Percentiles rank a stretch among this genome's conserved stretches.
Evolutionary conservation across 352 stramenopile species (phyloP).

Genomic region (Phytophthora pinifolia): DNA sequence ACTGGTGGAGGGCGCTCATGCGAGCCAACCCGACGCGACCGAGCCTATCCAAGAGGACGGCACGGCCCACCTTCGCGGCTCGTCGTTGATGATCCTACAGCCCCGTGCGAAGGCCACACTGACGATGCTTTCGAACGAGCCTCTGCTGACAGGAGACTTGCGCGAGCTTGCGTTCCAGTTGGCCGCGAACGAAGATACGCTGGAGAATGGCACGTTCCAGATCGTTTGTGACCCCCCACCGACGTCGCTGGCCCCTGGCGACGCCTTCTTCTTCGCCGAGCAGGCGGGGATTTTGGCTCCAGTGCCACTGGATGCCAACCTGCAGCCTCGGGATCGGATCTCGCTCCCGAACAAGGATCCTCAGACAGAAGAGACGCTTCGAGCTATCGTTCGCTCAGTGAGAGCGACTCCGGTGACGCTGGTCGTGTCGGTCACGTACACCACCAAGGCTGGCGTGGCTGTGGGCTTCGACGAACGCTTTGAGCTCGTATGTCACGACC

Average conservation of each 20-base stretch:
- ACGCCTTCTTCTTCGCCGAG: constrained; percentile 66
- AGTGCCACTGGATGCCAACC: constrained; percentile 41
- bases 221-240: constrained; percentile 56
- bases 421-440: constrained; percentile 56
- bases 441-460: constrained; percentile 63
- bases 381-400: constrained; percentile 59
- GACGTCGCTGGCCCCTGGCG: constrained; percentile 32
- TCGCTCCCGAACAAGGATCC: constrained; percentile 44
- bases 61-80: constrained; percentile 38
- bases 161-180: constrained; percentile 64
- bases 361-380: constrained; percentile 42
- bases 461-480: constrained; percentile 71
- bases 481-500: constrained; percentile 59
- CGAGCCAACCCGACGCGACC: constrained; percentile 34
- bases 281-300: constrained; percentile 41
- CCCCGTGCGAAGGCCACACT: constrained; percentile 67
- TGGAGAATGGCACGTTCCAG: constrained; percentile 56
- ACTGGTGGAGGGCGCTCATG: constrained; percentile 19
- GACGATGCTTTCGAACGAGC: constrained; percentile 50
- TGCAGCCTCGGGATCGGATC: constrained; percentile 54
- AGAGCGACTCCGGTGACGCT: constrained; percentile 44
- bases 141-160: constrained; percentile 66
- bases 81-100: constrained; percentile 65
- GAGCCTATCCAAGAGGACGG: constrained; percentile 50
- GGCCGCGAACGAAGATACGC: constrained; percentile 63